Conservation (phyloP, 805 yeast genomes). For the Candida glaebosa region DNA sequence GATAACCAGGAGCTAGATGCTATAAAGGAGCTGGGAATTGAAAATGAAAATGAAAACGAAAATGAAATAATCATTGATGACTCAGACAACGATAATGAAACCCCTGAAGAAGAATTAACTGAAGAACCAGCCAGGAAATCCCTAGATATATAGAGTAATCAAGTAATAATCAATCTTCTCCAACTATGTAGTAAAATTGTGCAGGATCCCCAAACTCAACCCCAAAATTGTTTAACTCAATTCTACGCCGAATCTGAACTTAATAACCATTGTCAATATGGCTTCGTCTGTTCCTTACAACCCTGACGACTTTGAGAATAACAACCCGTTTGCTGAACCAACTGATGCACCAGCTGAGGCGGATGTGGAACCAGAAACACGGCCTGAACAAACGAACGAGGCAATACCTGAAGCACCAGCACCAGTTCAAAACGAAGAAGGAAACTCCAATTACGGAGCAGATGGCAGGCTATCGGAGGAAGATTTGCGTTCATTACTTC, state of each 20-base stretch:
- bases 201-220: too few species aligned
- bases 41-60: too few species aligned
- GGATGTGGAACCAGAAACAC: conserved; percentile 7
- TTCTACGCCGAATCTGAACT: too few species aligned
- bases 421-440: conserved; percentile 32
- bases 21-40: neutral
- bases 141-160: neutral
- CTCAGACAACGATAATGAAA: neutral
- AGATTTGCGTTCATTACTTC: conserved; percentile 45
- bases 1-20: conserved; percentile 14
- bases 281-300: conserved; percentile 44
- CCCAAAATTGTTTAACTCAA: too few species aligned
- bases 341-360: conserved; percentile 6
- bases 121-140: neutral
- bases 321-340: conserved; percentile 40
- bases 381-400: conserved; percentile 4
- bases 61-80: neutral
- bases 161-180: neutral
- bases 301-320: conserved; percentile 44
- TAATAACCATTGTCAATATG: too few species aligned
- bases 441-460: neutral
- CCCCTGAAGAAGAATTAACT: neutral
- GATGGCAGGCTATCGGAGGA: conserved; percentile 27
- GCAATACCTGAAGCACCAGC: neutral
- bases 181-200: too few species aligned